phyloP scores from a whole-genome alignment of 164 flowering plant species.

The Amborella trichopoda region DNA sequence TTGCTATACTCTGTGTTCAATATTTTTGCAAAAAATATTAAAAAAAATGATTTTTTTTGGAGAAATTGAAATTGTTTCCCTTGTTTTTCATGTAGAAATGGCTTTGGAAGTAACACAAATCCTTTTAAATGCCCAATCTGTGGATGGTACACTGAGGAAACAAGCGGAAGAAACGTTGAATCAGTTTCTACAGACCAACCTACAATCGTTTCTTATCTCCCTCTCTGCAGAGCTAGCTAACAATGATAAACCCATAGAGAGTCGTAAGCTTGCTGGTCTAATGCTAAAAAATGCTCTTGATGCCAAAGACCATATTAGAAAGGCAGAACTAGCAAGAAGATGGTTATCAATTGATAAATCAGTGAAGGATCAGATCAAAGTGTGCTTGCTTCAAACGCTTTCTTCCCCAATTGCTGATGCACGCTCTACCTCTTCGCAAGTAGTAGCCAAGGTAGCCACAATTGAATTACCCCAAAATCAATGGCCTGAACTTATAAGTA shows the following conservation, averaged over 20 bases:
- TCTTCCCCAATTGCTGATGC: slow-evolving; percentile 43
- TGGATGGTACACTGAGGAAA: slow-evolving; percentile 47
- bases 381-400: slow-evolving; percentile 43
- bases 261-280: slow-evolving; percentile 55
- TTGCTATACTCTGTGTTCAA: no score
- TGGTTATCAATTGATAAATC: slow-evolving; percentile 41
- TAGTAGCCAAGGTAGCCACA: slow-evolving; percentile 60
- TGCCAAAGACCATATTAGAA: slow-evolving; percentile 61
- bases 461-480: slow-evolving; percentile 65
- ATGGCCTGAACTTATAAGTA: slow-evolving; percentile 60
- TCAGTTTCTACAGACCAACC: slow-evolving; percentile 59
- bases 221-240: slow-evolving; percentile 52
- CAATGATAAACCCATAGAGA: slow-evolving; percentile 55
- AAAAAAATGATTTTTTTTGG: no score
- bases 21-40: no score
- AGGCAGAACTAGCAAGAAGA: slow-evolving; percentile 50
- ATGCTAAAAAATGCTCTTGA: slow-evolving; percentile 60
- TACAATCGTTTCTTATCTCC: slow-evolving; percentile 42
- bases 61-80: no score
- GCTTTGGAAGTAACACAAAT: slow-evolving; percentile 59
- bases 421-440: slow-evolving; percentile 62
- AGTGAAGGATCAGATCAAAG: slow-evolving; percentile 43
- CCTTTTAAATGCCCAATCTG: slow-evolving; percentile 54
- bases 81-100: slow-evolving; percentile 13
- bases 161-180: slow-evolving; percentile 58